A percentile compares a stretch with the other conserved stretches of the same genome.
Evolutionary conservation across 371 early-diverging fungal genomes (phyloP).

Genomic region (Fennellomyces sp.): DNA sequence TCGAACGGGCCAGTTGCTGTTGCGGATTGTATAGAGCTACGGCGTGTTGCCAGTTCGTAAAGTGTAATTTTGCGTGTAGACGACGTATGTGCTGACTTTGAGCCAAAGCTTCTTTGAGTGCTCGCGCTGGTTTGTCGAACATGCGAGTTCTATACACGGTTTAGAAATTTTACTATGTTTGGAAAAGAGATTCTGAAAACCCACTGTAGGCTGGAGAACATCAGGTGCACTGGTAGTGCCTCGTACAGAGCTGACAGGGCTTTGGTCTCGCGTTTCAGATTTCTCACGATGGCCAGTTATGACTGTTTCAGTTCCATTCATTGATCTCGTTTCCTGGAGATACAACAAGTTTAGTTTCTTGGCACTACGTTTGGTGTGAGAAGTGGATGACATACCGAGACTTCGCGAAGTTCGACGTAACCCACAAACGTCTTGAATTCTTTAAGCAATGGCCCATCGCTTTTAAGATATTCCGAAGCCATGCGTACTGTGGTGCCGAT

Average conservation of each 20-base stretch:
- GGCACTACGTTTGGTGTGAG: too few species aligned
- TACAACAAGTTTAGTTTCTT: not conserved
- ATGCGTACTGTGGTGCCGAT: conserved; percentile 78
- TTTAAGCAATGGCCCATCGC: conserved; percentile 76
- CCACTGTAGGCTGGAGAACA: too few species aligned
- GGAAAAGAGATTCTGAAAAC: too few species aligned
- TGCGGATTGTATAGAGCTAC: not conserved
- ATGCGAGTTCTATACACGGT: not conserved
- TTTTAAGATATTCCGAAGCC: conserved; percentile 78
- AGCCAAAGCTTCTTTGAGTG: not conserved
- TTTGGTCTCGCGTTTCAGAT: not conserved
- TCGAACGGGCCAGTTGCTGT: conserved; percentile 13
- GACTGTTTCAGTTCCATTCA: not conserved
- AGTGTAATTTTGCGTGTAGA: not conserved
- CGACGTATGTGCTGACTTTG: not conserved
- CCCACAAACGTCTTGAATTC: conserved; percentile 76
- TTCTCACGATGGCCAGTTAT: not conserved
- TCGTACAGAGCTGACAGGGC: not conserved
- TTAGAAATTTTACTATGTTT: not conserved
- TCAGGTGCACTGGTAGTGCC: too few species aligned
- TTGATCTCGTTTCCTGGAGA: not conserved
- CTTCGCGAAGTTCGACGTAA: not conserved
- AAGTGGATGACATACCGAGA: too few species aligned
- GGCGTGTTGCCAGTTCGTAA: conserved; percentile 36
- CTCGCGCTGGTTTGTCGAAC: not conserved